phyloP scores from a whole-genome alignment of 2,329 filamentous ascomycete species.

The Curvularia eragrostidis region DNA sequence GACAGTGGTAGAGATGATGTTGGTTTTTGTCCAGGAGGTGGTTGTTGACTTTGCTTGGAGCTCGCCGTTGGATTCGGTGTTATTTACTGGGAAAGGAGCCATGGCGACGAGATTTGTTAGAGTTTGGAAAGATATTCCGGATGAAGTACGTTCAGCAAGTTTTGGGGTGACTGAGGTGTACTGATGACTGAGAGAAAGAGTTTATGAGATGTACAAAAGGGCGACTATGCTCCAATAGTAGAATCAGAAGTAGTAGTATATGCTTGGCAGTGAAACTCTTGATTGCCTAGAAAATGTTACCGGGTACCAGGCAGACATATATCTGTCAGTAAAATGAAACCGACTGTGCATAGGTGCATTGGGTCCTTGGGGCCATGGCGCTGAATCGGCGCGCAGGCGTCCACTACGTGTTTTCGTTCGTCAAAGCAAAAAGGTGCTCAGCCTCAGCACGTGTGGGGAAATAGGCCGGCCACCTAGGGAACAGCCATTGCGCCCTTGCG shows the following conservation, averaged over 20 bases:
- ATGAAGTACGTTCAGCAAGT: slow-evolving; percentile 1
- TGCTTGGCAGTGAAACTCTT: slow-evolving; percentile 17
- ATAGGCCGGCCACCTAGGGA: slow-evolving; percentile 14
- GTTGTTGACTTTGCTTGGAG: slow-evolving; percentile 17
- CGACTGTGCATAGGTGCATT: slow-evolving; percentile 26
- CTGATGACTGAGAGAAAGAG: slow-evolving; percentile 8
- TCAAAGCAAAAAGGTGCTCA: slow-evolving; percentile 34
- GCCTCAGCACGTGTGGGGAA: slow-evolving; percentile 38
- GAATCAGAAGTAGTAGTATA: slow-evolving; percentile 25
- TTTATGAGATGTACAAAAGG: slow-evolving; percentile 19
- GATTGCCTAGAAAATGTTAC: slow-evolving; percentile 12
- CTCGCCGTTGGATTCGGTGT: slow-evolving; percentile 18
- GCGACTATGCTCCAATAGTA: slow-evolving; percentile 26
- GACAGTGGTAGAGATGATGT: slow-evolving; percentile 37
- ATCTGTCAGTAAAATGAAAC: slow-evolving; percentile 32
- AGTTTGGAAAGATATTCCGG: not conserved
- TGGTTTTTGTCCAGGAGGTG: slow-evolving; percentile 33
- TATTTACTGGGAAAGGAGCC: slow-evolving; percentile 36
- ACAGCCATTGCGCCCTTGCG: slow-evolving; percentile 25
- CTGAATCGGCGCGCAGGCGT: slow-evolving; percentile 31
- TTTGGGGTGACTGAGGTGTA: slow-evolving; percentile 1
- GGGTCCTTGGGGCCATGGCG: slow-evolving; percentile 20
- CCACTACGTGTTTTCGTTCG: slow-evolving; percentile 31
- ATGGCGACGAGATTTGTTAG: slow-evolving; percentile 19
- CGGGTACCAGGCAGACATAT: slow-evolving; percentile 36